These are phyloP conservation scores for Ogataea nitratoaversa DNA, from an alignment of 805 yeast species.

Conservation along the genomic window DNA sequence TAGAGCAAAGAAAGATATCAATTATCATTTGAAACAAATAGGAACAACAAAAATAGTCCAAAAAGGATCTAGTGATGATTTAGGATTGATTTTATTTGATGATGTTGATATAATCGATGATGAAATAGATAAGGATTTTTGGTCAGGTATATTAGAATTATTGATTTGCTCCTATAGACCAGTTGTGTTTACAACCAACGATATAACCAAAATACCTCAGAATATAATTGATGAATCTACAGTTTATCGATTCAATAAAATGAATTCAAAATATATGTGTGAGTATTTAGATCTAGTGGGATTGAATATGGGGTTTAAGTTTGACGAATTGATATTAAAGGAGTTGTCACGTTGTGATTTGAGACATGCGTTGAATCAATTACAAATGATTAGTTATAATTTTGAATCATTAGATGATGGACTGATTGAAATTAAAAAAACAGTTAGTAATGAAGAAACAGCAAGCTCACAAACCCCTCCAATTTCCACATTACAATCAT, in stretches of 20 bases:
- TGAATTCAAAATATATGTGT: conserved; percentile 1
- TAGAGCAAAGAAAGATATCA: conserved; percentile 69
- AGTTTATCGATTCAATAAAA: conserved; percentile 18
- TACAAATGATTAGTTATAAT: conserved; percentile 26
- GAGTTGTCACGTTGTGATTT: conserved; percentile 17
- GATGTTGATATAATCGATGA: conserved; percentile 81
- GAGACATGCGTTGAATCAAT: conserved; percentile 26
- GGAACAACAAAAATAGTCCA: conserved; percentile 82
- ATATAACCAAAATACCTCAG: conserved; percentile 24
- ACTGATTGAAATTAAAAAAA: conserved; percentile 5
- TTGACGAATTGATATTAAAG: conserved; percentile 19
- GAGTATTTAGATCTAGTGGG: conserved; percentile 28
- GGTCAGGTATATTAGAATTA: conserved; percentile 66
- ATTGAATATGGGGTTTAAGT: conserved; percentile 20
- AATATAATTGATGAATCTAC: conserved; percentile 29
- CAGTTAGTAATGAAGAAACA: background rate
- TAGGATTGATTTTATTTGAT: conserved; percentile 71
- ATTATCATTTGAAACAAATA: conserved; percentile 64
- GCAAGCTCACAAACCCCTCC: no score
- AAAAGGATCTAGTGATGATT: conserved; percentile 16
- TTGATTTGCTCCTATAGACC: conserved; percentile 38
- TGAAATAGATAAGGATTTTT: conserved; percentile 71
- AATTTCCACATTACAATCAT: background rate
- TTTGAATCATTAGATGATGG: conserved; percentile 14
- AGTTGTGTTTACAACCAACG: conserved; percentile 28